Evolutionary conservation across 495 filamentous ascomycete species (phyloP).

Genomic region (Penicillium subrubescens): DNA sequence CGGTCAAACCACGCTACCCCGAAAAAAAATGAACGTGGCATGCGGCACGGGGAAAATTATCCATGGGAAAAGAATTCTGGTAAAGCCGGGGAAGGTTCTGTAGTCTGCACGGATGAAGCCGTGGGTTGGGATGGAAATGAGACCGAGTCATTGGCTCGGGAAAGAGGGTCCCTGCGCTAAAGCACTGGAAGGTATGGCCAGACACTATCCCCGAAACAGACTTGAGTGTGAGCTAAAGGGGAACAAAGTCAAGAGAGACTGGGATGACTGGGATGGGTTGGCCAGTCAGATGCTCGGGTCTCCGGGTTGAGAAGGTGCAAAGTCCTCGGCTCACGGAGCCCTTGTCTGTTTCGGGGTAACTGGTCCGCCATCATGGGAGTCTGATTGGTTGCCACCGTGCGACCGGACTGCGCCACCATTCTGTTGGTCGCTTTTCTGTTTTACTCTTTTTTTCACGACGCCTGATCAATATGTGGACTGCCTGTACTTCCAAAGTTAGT

Average conservation of each 20-base stretch:
- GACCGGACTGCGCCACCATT: slow-evolving; percentile 14
- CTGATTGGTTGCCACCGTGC: neutral
- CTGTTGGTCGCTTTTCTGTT: slow-evolving; percentile 2
- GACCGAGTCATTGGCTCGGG: slow-evolving; percentile 6
- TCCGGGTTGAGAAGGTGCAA: neutral
- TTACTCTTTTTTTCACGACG: neutral
- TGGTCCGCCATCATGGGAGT: neutral
- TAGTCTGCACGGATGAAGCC: slow-evolving; percentile 19
- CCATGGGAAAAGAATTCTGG: neutral
- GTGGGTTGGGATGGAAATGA: neutral
- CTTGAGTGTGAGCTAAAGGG: neutral
- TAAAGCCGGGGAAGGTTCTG: slow-evolving; percentile 19
- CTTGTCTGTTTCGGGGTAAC: slow-evolving; percentile 7
- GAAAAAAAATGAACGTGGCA: slow-evolving; percentile 11
- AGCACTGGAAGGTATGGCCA: slow-evolving; percentile 16
- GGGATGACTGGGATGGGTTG: too few relatives aligned
- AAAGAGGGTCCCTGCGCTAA: neutral
- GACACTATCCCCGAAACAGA: neutral
- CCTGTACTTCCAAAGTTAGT: neutral
- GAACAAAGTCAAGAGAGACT: neutral
- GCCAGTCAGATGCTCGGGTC: slow-evolving; percentile 25
- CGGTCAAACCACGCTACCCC: slow-evolving; percentile 10
- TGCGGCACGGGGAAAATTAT: slow-evolving; percentile 12
- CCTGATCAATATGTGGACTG: neutral
- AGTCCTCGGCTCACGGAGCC: slow-evolving; percentile 20